Evolutionary conservation across 768 basidiomycete species (phyloP).

Genomic region (Epithele typhae): DNA sequence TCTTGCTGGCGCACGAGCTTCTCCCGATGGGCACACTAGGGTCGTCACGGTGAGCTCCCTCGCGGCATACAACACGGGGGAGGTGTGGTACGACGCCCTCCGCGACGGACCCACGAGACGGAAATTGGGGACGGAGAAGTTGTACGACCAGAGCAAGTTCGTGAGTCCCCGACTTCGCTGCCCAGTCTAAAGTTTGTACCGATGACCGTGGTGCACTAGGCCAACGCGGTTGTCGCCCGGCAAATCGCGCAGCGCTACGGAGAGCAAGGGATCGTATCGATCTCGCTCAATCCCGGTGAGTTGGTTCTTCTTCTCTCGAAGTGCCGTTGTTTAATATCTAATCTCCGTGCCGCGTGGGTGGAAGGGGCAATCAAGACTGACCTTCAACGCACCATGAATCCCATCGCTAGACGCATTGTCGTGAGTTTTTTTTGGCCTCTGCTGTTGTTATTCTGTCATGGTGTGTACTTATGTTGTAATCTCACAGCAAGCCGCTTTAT

Average conservation of each 20-base stretch:
- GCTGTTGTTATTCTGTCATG: background rate
- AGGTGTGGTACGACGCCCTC: conserved; percentile 40
- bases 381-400: conserved; percentile 4
- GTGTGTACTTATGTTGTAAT: background rate
- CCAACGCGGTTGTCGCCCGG: conserved; percentile 39
- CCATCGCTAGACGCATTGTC: too few species aligned
- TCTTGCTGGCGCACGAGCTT: conserved; percentile 34
- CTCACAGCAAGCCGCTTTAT: conserved; percentile 14
- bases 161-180: conserved; percentile 26
- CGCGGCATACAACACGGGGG: conserved; percentile 26
- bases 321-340: too few species aligned
- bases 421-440: background rate
- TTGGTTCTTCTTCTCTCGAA: background rate
- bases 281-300: conserved; percentile 42
- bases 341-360: background rate
- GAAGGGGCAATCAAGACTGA: conserved; percentile 20
- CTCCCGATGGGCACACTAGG: conserved; percentile 40
- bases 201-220: conserved; percentile 27
- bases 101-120: conserved; percentile 22
- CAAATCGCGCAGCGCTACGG: conserved; percentile 46
- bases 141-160: conserved; percentile 40
- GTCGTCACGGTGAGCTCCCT: conserved; percentile 45
- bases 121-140: conserved; percentile 8
- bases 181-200: background rate
- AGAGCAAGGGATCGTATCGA: conserved; percentile 40